Evolutionary conservation across 768 basidiomycete genomes (phyloP).

Genomic region (Flagelloscypha sp.): DNA sequence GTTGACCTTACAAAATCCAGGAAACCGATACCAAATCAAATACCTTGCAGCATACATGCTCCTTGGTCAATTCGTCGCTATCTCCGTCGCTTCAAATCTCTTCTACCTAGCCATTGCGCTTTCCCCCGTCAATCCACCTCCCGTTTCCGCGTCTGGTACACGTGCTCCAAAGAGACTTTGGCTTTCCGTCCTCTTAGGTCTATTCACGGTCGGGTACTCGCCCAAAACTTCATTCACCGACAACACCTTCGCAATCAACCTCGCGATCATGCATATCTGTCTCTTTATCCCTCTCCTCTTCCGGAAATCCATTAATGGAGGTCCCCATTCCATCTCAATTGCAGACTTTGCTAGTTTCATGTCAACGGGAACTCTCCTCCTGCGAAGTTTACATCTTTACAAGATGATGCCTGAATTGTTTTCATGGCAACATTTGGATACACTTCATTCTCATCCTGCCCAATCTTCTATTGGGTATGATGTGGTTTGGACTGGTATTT

Average conservation of each 20-base stretch:
- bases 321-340: too few relatives aligned
- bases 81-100: slow-evolving; percentile 56
- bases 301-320: too few relatives aligned
- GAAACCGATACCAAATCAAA: slow-evolving; percentile 32
- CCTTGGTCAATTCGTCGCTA: slow-evolving; percentile 64
- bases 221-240: slow-evolving; percentile 41
- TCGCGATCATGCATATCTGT: slow-evolving; percentile 53
- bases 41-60: slow-evolving; percentile 63
- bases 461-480: slow-evolving; percentile 62
- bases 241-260: slow-evolving; percentile 45
- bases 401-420: too few relatives aligned
- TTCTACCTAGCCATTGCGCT: slow-evolving; percentile 47
- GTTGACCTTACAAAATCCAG: slow-evolving; percentile 16
- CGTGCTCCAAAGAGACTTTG: slow-evolving; percentile 23
- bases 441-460: slow-evolving; percentile 46
- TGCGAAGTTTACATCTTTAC: too few relatives aligned
- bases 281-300: slow-evolving; percentile 45
- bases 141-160: too few relatives aligned
- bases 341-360: too few relatives aligned
- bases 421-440: too few relatives aligned
- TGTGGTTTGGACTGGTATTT: slow-evolving; percentile 45
- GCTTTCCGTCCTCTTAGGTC: slow-evolving; percentile 34
- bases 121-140: slow-evolving; percentile 18
- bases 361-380: too few relatives aligned
- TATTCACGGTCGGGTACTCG: slow-evolving; percentile 34